phyloP scores from a whole-genome alignment of 345 rosid species.

The Euphorbia tirucalli region DNA sequence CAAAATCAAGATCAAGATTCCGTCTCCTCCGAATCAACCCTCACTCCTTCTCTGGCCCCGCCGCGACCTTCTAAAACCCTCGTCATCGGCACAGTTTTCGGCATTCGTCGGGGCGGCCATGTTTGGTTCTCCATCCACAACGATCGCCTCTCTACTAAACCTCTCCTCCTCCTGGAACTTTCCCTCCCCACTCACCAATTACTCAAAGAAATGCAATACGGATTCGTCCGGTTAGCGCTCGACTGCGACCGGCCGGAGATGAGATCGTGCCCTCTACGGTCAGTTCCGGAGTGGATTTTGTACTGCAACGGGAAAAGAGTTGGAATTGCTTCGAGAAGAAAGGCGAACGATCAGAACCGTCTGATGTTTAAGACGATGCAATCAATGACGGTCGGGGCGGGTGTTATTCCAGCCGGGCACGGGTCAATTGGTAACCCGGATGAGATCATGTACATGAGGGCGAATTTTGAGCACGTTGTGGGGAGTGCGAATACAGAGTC shows the following conservation, averaged over 20 bases:
- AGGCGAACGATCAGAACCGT: slow-evolving; percentile 42
- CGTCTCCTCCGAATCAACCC: slow-evolving; percentile 25
- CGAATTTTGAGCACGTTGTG: slow-evolving; percentile 76
- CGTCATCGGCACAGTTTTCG: slow-evolving; percentile 80
- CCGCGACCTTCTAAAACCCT: slow-evolving; percentile 72
- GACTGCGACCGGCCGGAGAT: slow-evolving; percentile 56
- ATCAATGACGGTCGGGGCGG: slow-evolving; percentile 78
- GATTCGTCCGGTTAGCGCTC: slow-evolving; percentile 71
- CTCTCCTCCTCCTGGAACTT: slow-evolving; percentile 75
- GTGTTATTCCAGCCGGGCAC: slow-evolving; percentile 53
- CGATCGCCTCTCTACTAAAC: slow-evolving; percentile 66
- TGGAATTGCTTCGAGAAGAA: slow-evolving; percentile 63
- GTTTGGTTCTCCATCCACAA: slow-evolving; percentile 88
- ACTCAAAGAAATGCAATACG: slow-evolving; percentile 71
- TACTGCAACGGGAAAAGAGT: slow-evolving; percentile 60
- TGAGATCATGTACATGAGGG: slow-evolving; percentile 81
- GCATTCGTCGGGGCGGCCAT: slow-evolving; percentile 76
- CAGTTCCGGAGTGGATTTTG: slow-evolving; percentile 71
- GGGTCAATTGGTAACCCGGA: slow-evolving; percentile 42
- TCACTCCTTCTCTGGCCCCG: slow-evolving; percentile 20
- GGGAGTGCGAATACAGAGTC: slow-evolving; percentile 76
- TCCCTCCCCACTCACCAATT: slow-evolving; percentile 60
- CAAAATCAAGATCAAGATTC: slow-evolving; percentile 26
- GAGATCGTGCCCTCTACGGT: slow-evolving; percentile 49
- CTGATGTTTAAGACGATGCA: slow-evolving; percentile 63